Evolutionary conservation across 1,284 basidiomycete genomes (phyloP).

Genomic region (Ustilago bromivora): DNA sequence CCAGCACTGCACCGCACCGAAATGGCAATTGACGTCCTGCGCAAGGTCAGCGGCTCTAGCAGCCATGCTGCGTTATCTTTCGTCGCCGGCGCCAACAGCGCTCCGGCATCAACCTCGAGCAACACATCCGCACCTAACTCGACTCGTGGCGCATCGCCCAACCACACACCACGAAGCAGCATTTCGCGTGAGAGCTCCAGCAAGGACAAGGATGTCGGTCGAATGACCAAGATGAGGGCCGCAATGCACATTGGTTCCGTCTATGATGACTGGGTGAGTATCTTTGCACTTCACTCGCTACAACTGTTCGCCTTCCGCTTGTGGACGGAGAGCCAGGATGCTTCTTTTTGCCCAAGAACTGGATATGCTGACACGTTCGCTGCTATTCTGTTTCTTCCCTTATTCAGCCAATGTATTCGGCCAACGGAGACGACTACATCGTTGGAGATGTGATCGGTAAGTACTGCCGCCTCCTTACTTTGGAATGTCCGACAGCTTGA

Average conservation of each 20-base stretch:
- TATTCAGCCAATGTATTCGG: constrained; percentile 43
- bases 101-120: constrained; percentile 20
- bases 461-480: not conserved
- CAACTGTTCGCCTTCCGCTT: not conserved
- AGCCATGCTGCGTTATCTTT: constrained; percentile 17
- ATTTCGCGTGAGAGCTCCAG: constrained; percentile 19
- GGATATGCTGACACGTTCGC: constrained; percentile 6
- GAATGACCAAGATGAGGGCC: constrained; percentile 47
- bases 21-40: constrained; percentile 25
- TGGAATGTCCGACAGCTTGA: not conserved
- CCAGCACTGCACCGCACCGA: not conserved
- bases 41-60: constrained; percentile 32
- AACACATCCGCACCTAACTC: constrained; percentile 33
- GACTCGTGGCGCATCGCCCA: constrained; percentile 22
- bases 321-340: not conserved
- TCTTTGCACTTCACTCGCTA: not conserved
- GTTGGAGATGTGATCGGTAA: constrained; percentile 61
- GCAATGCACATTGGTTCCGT: constrained; percentile 78
- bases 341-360: not conserved
- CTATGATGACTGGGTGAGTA: constrained; percentile 79
- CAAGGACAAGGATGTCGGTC: constrained; percentile 35
- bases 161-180: constrained; percentile 27
- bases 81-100: constrained; percentile 9
- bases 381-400: not conserved
- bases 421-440: constrained; percentile 60